Evolutionary conservation across 768 basidiomycete genomes (phyloP).

Genomic region (Boletales sp.): DNA sequence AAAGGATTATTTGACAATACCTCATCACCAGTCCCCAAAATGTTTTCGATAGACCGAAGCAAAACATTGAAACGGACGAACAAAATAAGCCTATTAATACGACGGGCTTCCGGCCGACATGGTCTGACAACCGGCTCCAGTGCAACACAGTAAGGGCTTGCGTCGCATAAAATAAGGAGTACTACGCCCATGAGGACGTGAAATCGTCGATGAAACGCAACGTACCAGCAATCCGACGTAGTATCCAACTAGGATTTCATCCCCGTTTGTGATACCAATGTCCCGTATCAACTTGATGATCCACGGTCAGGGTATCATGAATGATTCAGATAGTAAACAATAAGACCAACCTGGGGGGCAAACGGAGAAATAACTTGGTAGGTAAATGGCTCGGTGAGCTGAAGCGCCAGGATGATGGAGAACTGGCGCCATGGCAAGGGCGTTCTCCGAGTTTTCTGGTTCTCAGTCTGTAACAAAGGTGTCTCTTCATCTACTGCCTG

Average conservation of each 20-base stretch:
- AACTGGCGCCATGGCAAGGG: constrained; percentile 73
- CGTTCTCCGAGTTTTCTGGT: constrained; percentile 40
- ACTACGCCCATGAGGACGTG: constrained; percentile 8
- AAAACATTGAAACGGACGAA: constrained; percentile 64
- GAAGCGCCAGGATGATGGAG: constrained; percentile 64
- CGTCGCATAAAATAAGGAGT: constrained; percentile 62
- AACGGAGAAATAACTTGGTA: constrained; percentile 76
- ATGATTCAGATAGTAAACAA: neutral
- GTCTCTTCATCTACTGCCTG: constrained; percentile 54
- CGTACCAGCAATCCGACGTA: constrained; percentile 73
- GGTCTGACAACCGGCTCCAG: constrained; percentile 73
- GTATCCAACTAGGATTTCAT: constrained; percentile 69
- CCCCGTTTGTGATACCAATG: constrained; percentile 66
- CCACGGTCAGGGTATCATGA: neutral
- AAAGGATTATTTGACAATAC: constrained; percentile 14
- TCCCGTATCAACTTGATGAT: constrained; percentile 54
- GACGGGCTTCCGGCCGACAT: constrained; percentile 72
- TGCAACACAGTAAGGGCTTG: constrained; percentile 71
- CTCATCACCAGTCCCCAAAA: constrained; percentile 61
- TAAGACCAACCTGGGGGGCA: constrained; percentile 55
- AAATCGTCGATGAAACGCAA: no score
- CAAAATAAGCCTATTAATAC: constrained; percentile 65
- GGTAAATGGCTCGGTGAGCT: constrained; percentile 75
- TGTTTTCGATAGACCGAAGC: constrained; percentile 68
- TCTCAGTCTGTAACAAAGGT: constrained; percentile 43